Conservation (phyloP, 2,329 filamentous ascomycete genomes). For the Tolypocladium endophyticum region DNA sequence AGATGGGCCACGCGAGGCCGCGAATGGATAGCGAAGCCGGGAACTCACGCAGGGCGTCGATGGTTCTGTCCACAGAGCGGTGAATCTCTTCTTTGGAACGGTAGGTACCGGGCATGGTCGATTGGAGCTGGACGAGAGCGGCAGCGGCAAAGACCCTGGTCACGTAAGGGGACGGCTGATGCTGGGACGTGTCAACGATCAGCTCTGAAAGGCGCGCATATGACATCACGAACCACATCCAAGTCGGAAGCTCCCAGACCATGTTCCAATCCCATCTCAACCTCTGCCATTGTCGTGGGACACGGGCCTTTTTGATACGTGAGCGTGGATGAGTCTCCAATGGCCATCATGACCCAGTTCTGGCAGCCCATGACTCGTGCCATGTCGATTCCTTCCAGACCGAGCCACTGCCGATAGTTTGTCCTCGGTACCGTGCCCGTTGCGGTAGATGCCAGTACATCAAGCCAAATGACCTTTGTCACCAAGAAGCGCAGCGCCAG, state of each 20-base stretch:
- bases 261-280: background rate
- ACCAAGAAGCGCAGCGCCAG: conserved; percentile 10
- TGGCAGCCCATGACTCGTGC: conserved; percentile 11
- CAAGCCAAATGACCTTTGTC: conserved; percentile 10
- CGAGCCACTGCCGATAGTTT: conserved; percentile 6
- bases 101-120: background rate
- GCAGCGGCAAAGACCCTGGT: conserved; percentile 7
- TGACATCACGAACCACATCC: background rate
- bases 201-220: background rate
- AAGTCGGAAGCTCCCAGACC: background rate
- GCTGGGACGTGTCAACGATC: background rate
- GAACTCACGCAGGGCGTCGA: conserved; percentile 4
- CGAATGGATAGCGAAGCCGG: conserved; percentile 6
- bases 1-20: conserved; percentile 7
- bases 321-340: conserved; percentile 7
- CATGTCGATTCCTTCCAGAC: conserved; percentile 7
- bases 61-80: background rate
- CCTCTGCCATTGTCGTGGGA: background rate
- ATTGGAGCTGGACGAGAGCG: conserved; percentile 7
- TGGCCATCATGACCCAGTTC: conserved; percentile 8
- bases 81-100: background rate
- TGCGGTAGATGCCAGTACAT: conserved; percentile 7
- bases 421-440: conserved; percentile 3
- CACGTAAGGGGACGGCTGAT: background rate
- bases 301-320: background rate